A percentile compares a stretch with the other conserved stretches of the same genome.
These are phyloP conservation scores for Coccinonectria pachysandricola DNA, from an alignment of 2,329 filamentous ascomycete species.

Conservation along the genomic window DNA sequence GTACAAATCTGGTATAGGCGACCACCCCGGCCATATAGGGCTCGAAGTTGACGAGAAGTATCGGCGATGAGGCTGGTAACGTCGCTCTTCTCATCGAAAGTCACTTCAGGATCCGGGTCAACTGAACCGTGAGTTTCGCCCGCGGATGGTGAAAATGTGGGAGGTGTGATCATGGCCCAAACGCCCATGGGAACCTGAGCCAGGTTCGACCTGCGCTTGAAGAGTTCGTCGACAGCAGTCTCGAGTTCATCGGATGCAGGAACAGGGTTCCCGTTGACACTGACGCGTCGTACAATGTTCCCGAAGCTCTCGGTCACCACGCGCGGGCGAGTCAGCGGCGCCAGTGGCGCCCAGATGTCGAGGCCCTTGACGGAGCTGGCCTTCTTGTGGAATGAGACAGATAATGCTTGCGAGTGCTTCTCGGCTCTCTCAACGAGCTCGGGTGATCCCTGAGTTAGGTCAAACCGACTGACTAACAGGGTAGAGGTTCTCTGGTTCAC, in stretches of 20 bases:
- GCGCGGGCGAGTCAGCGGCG: constrained; percentile 53
- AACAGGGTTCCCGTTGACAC: constrained; percentile 33
- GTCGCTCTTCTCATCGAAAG: constrained; percentile 10
- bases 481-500: constrained; percentile 56
- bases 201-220: constrained; percentile 28
- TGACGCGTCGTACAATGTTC: constrained; percentile 63
- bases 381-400: constrained; percentile 13
- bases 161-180: constrained; percentile 61
- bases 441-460: constrained; percentile 12
- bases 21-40: constrained; percentile 31
- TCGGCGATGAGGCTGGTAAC: constrained; percentile 12
- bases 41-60: constrained; percentile 20
- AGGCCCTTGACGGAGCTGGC: constrained; percentile 14
- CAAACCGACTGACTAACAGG: constrained; percentile 31
- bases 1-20: constrained; percentile 32
- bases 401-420: constrained; percentile 30
- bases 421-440: constrained; percentile 20
- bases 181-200: constrained; percentile 45
- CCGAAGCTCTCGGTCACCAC: constrained; percentile 57
- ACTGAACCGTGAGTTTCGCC: constrained; percentile 1
- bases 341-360: constrained; percentile 35
- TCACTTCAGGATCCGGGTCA: constrained; percentile 13
- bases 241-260: constrained; percentile 68
- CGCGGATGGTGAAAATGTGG: constrained; percentile 11
- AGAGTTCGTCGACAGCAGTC: constrained; percentile 47